Percentiles rank a stretch among this genome's conserved stretches.
Conservation (phyloP, 1,139 yeast species). For the Suhomyces panamericanus region DNA sequence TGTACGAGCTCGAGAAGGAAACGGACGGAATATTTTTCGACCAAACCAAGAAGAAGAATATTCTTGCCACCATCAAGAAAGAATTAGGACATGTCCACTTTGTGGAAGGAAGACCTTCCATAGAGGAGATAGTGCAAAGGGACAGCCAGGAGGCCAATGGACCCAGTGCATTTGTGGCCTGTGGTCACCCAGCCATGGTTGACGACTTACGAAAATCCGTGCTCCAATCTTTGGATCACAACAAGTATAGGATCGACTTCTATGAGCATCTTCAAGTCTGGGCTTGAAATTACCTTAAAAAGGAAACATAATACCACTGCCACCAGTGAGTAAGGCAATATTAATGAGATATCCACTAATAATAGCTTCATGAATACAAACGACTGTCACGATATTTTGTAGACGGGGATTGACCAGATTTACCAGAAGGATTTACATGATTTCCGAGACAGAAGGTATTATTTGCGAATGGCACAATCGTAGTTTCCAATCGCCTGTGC, state of each 20-base stretch:
- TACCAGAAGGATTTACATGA: no score
- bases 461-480: no score
- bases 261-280: slow-evolving; percentile 44
- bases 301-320: no score
- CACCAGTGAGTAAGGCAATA: background rate
- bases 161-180: slow-evolving; percentile 45
- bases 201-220: slow-evolving; percentile 46
- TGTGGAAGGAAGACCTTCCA: slow-evolving; percentile 35
- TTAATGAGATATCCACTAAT: background rate
- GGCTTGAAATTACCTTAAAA: background rate
- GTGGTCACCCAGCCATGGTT: slow-evolving; percentile 57
- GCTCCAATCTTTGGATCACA: slow-evolving; percentile 28
- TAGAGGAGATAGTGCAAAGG: slow-evolving; percentile 26
- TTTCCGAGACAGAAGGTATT: no score
- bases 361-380: no score
- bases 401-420: no score
- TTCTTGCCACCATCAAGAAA: background rate
- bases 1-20: background rate
- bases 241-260: slow-evolving; percentile 43
- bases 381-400: no score
- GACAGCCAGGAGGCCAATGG: slow-evolving; percentile 33
- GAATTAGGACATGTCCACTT: slow-evolving; percentile 29
- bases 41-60: background rate
- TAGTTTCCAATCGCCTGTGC: no score
- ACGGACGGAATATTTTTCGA: background rate